phyloP scores from a whole-genome alignment of 2,329 filamentous ascomycete genomes.

The Hypoxylon sp. region DNA sequence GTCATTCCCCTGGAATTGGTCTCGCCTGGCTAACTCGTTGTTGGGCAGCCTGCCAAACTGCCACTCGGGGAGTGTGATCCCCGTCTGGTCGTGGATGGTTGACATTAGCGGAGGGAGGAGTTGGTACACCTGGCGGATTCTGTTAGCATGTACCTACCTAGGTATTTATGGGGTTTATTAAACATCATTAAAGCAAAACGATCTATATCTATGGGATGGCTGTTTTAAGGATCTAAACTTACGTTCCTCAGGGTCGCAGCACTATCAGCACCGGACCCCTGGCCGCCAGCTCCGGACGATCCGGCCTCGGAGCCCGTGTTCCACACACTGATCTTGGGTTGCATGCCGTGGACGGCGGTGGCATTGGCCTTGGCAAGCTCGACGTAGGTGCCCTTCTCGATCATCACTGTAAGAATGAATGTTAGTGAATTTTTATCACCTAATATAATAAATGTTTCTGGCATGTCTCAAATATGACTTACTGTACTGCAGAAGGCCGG shows the following conservation, averaged over 20 bases:
- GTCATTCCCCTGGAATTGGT: conserved; percentile 14
- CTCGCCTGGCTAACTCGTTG: conserved; percentile 43
- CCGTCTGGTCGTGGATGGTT: conserved; percentile 91
- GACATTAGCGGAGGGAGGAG: conserved; percentile 85
- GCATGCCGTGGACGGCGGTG: conserved; percentile 78
- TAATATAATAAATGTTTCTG: not conserved
- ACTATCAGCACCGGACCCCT: conserved; percentile 65
- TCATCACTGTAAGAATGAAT: conserved; percentile 71
- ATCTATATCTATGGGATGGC: not conserved
- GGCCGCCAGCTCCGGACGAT: conserved; percentile 55
- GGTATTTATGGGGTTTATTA: not conserved
- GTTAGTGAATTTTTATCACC: conserved; percentile 46
- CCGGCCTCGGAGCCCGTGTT: conserved; percentile 76
- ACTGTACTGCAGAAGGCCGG: conserved; percentile 81
- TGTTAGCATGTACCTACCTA: conserved; percentile 25
- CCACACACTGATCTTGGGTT: conserved; percentile 94
- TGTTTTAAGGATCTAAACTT: conserved; percentile 7
- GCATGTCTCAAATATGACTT: conserved; percentile 9
- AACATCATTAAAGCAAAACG: not conserved
- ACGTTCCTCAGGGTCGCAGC: conserved; percentile 78
- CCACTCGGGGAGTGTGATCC: conserved; percentile 85
- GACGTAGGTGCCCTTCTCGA: conserved; percentile 84
- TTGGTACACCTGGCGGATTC: conserved; percentile 72
- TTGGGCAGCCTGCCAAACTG: conserved; percentile 68
- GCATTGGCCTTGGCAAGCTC: conserved; percentile 85